Base-by-base conservation (phyloP, 495 filamentous ascomycete species). In the Podospora didyma region DNA sequence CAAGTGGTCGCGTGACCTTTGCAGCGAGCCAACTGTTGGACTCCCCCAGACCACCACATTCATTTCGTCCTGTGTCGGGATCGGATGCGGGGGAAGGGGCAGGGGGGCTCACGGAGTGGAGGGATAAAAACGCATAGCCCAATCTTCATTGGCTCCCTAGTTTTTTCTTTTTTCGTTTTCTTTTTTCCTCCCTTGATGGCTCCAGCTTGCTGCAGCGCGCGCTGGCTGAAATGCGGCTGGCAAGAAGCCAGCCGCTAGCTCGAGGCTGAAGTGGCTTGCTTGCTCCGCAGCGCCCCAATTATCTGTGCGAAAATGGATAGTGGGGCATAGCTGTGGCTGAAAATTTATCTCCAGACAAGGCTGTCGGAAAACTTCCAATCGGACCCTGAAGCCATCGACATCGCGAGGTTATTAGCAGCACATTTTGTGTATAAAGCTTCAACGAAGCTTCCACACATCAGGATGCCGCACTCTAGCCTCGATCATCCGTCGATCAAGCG, bases 401-500 rank as follows among this genome's bases (percentile, higher is more conserved):
- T 37, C 48, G 6, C 11, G 17, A 16, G 31, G 16, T 39, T 19
- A 1, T 26, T n/a, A 19, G 19, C 16, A 16, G 14, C 21, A 12
- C 17, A 23, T 53, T 23, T 35, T 17, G 12, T 42, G 21, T 31
- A 22, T 31, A 39, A 44, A 50, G 41, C 46, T 57, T 51, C 37
- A 12, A 7, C 17, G 51, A 53, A 51, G 52, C 56, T 65, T 49
- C 44, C n/a, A 48, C 17, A 21, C 31, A 51, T 46, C 54, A 70
- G 48, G 37, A 79, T 79, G 77, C 74, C 79, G 57, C 78, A 74
- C 52, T 80, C 73, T 21, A 72, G 72, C 42, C 67, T 71, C 52
- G 80, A 84, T 50, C 69, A 74, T 49, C 81, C 81, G 57, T 71
- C 81, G 53, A 77, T 75, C 45, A 92, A 92, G 72, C 82, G 88